Base-by-base conservation (phyloP, 108 stramenopile genomes). In the Poteriospumella lacustris region DNA sequence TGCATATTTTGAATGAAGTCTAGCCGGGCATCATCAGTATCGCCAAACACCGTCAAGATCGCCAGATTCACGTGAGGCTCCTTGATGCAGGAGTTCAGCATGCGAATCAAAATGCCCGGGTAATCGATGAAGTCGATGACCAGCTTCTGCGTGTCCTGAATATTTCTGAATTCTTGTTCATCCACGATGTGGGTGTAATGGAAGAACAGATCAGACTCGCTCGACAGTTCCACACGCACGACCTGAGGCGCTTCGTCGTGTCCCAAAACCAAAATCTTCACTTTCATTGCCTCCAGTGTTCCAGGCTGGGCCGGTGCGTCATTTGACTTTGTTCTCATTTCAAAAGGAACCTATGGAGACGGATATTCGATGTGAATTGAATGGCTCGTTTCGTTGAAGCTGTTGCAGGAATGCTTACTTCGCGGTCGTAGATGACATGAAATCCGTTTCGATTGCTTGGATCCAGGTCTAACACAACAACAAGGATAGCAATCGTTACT, bases 1-100 rank as follows among this genome's bases (percentile, higher is more conserved):
- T 88, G 87, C 88, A 89, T 86, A 68, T 88, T 89, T 82, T 89
- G 82, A 59, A 89, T 89, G 68, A 89, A 87, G 67, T 89, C 89
- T 34, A 89, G 85, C 38, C 89, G 85, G 29, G 89, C 87, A 34
- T 83, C 80, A 29, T 73, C 42, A 33, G 77, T 72, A 38, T 88
- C 89, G 24, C 79, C 82, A 36, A 86, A 78, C 83, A 89, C 85
- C 19, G 88, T 86, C 52, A 88, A 89, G 19, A 89, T 82, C 26
- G 88, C 87, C 40, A 89, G 78, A 56, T 89, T 84, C 15, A 43
- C 80, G 67, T 88, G 86, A 2, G 89, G 89, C 68, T 89, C 87
- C 70, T 82, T 77, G 56, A 89, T 87, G 73, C 87, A 86, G 58
- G 83, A 68, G 76, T 86, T 87, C 39, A 89, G 78, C 87, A 87